A percentile compares a stretch with the other conserved stretches of the same genome.
These are phyloP conservation scores for Cucurbita pepo DNA, from an alignment of 306 rosid species.

Conservation along the genomic window DNA sequence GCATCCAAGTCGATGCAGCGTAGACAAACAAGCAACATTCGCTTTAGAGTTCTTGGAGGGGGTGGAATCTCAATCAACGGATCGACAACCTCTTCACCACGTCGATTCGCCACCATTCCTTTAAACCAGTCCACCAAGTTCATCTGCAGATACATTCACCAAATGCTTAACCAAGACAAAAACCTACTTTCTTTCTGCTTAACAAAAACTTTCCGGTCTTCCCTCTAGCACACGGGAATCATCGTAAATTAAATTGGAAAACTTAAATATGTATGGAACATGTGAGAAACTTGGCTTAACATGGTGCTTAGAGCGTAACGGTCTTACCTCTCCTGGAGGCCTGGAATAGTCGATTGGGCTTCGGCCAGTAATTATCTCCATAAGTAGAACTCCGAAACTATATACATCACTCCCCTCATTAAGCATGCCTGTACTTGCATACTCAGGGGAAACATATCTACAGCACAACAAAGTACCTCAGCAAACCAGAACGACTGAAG, in stretches of 20 bases:
- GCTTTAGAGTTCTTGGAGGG: constrained; percentile 60
- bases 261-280: background rate
- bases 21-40: constrained; percentile 69
- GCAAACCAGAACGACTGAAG: background rate
- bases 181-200: too few relatives aligned
- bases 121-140: constrained; percentile 95
- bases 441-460: constrained; percentile 95
- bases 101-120: constrained; percentile 77
- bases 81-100: constrained; percentile 72
- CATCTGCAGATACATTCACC: constrained; percentile 43
- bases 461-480: constrained; percentile 6
- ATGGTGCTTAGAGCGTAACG: background rate
- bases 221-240: too few relatives aligned
- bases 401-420: constrained; percentile 89
- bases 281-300: background rate
- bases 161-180: too few relatives aligned
- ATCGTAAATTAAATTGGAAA: background rate
- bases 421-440: constrained; percentile 94
- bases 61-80: constrained; percentile 64
- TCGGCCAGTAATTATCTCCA: constrained; percentile 97
- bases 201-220: too few relatives aligned
- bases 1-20: constrained; percentile 89
- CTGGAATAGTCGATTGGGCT: constrained; percentile 81
- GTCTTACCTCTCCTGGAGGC: constrained; percentile 80
- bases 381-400: constrained; percentile 84